Evolutionary conservation across 169 alveolate species (phyloP).

Genomic region (Miamiensis avidus): DNA sequence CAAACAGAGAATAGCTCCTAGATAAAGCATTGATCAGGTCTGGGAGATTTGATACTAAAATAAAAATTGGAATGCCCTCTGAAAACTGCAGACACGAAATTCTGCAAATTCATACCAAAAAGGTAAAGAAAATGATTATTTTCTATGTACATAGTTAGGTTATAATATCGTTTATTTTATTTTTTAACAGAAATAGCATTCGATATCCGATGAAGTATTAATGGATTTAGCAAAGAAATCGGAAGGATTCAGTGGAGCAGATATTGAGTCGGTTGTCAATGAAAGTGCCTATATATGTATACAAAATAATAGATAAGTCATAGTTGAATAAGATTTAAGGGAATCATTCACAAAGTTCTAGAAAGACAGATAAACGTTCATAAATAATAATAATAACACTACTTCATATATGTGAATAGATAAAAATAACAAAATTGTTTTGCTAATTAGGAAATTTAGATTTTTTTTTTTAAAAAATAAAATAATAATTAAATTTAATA

Average conservation of each 20-base stretch:
- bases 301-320: constrained; percentile 17
- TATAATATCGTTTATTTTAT: background rate
- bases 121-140: too few relatives aligned
- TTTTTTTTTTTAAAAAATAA: too few relatives aligned
- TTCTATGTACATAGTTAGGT: too few relatives aligned
- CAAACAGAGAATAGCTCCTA: constrained; percentile 84
- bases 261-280: constrained; percentile 66
- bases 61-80: constrained; percentile 79
- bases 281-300: constrained; percentile 75
- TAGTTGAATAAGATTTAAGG: constrained; percentile 23
- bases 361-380: constrained; percentile 14
- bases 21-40: constrained; percentile 89
- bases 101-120: constrained; percentile 58
- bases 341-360: constrained; percentile 32
- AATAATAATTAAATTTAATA: too few relatives aligned
- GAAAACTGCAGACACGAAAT: constrained; percentile 59
- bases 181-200: constrained; percentile 40
- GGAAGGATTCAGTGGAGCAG: constrained; percentile 81
- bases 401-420: too few relatives aligned
- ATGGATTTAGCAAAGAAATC: constrained; percentile 59
- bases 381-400: too few relatives aligned
- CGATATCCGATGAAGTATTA: constrained; percentile 53
- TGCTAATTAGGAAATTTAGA: too few relatives aligned
- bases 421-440: too few relatives aligned
- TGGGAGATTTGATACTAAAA: constrained; percentile 96